These are phyloP conservation scores for Teratosphaeria epicoccoides DNA, from an alignment of 2,329 filamentous ascomycete genomes.

Conservation along the genomic window DNA sequence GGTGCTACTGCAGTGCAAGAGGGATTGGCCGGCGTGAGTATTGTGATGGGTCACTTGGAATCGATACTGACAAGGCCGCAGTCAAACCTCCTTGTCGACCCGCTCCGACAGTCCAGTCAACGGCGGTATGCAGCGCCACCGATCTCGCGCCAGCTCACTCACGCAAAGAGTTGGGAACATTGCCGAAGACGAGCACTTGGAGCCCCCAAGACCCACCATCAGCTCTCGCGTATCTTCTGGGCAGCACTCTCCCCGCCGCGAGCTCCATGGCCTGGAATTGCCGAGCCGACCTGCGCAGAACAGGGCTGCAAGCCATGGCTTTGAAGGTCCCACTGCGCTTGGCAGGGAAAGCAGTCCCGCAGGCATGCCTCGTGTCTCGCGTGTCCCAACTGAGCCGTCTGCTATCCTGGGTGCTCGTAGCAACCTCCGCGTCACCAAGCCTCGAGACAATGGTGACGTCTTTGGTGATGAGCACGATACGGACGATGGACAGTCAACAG, in stretches of 20 bases:
- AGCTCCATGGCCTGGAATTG: constrained; percentile 33
- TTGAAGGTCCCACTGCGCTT: constrained; percentile 1
- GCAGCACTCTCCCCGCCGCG: constrained; percentile 32
- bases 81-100: constrained; percentile 10
- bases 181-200: constrained; percentile 44
- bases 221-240: constrained; percentile 34
- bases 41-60: background rate
- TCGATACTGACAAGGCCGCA: background rate
- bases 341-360: constrained; percentile 41
- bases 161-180: constrained; percentile 47
- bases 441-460: constrained; percentile 31
- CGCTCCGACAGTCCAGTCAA: constrained; percentile 21
- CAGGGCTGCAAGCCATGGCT: background rate
- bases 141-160: constrained; percentile 53
- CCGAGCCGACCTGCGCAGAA: constrained; percentile 33
- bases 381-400: constrained; percentile 45
- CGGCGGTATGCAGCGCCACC: constrained; percentile 30
- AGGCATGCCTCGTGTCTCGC: constrained; percentile 36
- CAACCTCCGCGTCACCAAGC: constrained; percentile 32
- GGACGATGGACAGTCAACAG: constrained; percentile 38
- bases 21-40: constrained; percentile 57
- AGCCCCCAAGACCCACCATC: constrained; percentile 44
- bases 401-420: constrained; percentile 38
- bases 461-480: constrained; percentile 43
- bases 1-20: constrained; percentile 60